phyloP scores from a whole-genome alignment of 202 grass and related monocot species.

The Bolboschoenoplectus hybrid region DNA sequence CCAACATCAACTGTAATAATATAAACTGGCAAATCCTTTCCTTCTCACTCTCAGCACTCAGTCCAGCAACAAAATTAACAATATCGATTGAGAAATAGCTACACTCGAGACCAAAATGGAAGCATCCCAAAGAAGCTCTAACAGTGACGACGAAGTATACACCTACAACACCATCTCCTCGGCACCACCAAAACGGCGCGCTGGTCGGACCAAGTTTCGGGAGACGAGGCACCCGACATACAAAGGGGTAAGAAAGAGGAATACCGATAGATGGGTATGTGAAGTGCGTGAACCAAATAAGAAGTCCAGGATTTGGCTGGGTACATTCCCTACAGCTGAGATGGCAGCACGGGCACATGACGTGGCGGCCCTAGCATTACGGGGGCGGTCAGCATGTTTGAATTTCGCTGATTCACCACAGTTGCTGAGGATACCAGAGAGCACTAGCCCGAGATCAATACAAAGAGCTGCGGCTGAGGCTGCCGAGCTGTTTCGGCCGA shows the following conservation, averaged over 20 bases:
- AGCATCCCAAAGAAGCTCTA: not conserved
- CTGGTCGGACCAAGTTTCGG: slow-evolving; percentile 88
- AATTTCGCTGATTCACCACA: slow-evolving; percentile 87
- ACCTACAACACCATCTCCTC: slow-evolving; percentile 78
- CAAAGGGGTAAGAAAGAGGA: slow-evolving; percentile 86
- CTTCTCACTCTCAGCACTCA: slow-evolving; percentile 12
- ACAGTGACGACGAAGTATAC: slow-evolving; percentile 34
- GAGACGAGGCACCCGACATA: slow-evolving; percentile 88
- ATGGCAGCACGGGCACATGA: slow-evolving; percentile 86
- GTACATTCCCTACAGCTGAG: slow-evolving; percentile 76
- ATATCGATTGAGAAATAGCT: not conserved
- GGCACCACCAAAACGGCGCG: slow-evolving; percentile 75
- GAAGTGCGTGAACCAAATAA: slow-evolving; percentile 88
- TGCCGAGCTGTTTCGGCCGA: slow-evolving; percentile 55
- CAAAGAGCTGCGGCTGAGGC: slow-evolving; percentile 58
- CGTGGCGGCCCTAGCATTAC: slow-evolving; percentile 68
- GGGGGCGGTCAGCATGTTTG: slow-evolving; percentile 72
- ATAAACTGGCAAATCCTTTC: not conserved
- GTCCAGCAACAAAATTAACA: not conserved
- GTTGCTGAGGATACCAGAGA: slow-evolving; percentile 47
- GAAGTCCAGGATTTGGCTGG: slow-evolving; percentile 89
- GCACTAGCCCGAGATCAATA: slow-evolving; percentile 58
- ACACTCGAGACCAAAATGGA: slow-evolving; percentile 41
- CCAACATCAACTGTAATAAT: not conserved
- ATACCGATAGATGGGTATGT: slow-evolving; percentile 84